Evolutionary conservation across 129 eudicot species (phyloP).

Genomic region (Glebionis coronaria): DNA sequence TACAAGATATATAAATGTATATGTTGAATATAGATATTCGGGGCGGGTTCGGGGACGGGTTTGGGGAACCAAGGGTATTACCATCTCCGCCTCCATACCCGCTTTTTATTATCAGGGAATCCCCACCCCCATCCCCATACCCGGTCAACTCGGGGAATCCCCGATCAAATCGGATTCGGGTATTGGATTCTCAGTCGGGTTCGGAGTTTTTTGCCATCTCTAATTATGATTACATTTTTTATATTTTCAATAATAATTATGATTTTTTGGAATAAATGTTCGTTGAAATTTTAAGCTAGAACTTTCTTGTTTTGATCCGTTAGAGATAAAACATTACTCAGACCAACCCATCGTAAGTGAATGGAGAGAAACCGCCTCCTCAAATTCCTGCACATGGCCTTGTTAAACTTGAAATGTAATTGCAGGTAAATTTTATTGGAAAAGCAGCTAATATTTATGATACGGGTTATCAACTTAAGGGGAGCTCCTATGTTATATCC

Average conservation of each 20-base stretch:
- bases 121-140: too few species aligned
- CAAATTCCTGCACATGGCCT: background rate
- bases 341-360: background rate
- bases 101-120: too few species aligned
- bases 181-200: too few species aligned
- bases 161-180: too few species aligned
- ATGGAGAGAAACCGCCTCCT: background rate
- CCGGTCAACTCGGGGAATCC: too few species aligned
- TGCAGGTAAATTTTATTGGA: conserved; percentile 94
- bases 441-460: conserved; percentile 93
- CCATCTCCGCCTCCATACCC: too few species aligned
- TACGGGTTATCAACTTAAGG: conserved; percentile 82
- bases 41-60: too few species aligned
- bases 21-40: too few species aligned
- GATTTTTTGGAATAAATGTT: background rate
- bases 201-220: too few species aligned
- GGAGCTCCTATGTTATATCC: conserved; percentile 93
- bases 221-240: too few species aligned
- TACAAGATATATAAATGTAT: too few species aligned
- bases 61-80: too few species aligned
- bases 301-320: background rate
- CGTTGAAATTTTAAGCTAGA: background rate
- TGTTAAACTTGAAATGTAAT: conserved; percentile 5
- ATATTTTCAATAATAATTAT: background rate
- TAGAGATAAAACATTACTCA: background rate